Percentiles rank a stretch among this genome's conserved stretches.
phyloP scores from a whole-genome alignment of 345 rosid genomes.

The Salix exigua region DNA sequence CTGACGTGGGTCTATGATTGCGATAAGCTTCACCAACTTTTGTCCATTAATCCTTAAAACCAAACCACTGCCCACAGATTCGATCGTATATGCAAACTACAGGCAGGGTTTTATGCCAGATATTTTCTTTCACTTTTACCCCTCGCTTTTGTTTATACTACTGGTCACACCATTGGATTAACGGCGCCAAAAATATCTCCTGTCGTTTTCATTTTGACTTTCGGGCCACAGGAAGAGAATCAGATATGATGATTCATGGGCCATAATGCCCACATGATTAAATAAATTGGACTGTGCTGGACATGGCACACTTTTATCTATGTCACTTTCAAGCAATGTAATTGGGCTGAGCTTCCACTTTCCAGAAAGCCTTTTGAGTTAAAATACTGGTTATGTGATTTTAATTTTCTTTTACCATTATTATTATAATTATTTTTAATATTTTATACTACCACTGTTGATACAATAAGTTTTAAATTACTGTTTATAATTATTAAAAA shows the following conservation, averaged over 20 bases:
- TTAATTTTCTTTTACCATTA: too few relatives aligned
- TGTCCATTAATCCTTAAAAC: background rate
- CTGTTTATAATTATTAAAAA: too few relatives aligned
- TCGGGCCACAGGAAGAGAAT: background rate
- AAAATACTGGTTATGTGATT: background rate
- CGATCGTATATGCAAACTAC: background rate
- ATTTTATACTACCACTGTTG: too few relatives aligned
- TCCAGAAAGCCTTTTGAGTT: background rate
- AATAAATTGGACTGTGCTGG: background rate
- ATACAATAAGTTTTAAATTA: too few relatives aligned
- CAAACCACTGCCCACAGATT: conserved; percentile 20
- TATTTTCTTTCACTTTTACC: background rate
- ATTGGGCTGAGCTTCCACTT: background rate
- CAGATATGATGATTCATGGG: too few relatives aligned
- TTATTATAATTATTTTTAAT: too few relatives aligned
- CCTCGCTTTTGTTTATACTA: background rate
- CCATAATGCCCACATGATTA: fast-evolving
- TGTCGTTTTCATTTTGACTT: background rate
- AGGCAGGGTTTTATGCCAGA: background rate
- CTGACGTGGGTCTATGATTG: background rate
- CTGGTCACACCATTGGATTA: background rate
- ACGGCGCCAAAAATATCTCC: background rate
- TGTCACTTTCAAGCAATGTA: background rate
- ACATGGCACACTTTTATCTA: background rate
- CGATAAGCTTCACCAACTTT: background rate